These are phyloP conservation scores for Fragaria ananassa DNA, from an alignment of 306 rosid genomes.

Conservation along the genomic window DNA sequence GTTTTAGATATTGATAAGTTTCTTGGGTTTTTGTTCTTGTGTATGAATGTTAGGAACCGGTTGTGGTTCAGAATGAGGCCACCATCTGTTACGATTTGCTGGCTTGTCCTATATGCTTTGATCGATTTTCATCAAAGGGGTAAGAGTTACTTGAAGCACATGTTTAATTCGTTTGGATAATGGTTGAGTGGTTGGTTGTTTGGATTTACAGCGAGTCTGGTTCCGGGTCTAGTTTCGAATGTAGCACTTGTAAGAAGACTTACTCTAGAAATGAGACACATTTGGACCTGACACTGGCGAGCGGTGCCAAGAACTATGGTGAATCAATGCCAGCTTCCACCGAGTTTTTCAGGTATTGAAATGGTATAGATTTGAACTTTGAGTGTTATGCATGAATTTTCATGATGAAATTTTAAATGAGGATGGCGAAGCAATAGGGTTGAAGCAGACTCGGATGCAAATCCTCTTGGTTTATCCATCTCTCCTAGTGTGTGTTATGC, in stretches of 20 bases:
- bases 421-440: background rate
- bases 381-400: conserved; percentile 2
- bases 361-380: background rate
- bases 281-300: conserved; percentile 55
- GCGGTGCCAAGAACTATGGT: conserved; percentile 55
- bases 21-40: conserved; percentile 8
- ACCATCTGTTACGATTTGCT: conserved; percentile 33
- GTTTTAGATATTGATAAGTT: background rate
- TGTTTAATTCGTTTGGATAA: background rate
- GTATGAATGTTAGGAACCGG: conserved; percentile 34
- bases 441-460: background rate
- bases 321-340: conserved; percentile 71
- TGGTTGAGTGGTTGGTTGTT: conserved; percentile 7
- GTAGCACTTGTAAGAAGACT: conserved; percentile 71
- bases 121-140: conserved; percentile 38
- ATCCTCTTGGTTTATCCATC: background rate
- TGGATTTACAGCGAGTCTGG: conserved; percentile 49
- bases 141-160: conserved; percentile 22
- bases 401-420: background rate
- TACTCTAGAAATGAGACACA: conserved; percentile 60
- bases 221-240: conserved; percentile 56
- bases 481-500: background rate
- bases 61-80: conserved; percentile 39
- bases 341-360: conserved; percentile 71
- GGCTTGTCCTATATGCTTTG: conserved; percentile 84